Conservation (phyloP, 768 basidiomycete genomes). For the Lactarius indigo region DNA sequence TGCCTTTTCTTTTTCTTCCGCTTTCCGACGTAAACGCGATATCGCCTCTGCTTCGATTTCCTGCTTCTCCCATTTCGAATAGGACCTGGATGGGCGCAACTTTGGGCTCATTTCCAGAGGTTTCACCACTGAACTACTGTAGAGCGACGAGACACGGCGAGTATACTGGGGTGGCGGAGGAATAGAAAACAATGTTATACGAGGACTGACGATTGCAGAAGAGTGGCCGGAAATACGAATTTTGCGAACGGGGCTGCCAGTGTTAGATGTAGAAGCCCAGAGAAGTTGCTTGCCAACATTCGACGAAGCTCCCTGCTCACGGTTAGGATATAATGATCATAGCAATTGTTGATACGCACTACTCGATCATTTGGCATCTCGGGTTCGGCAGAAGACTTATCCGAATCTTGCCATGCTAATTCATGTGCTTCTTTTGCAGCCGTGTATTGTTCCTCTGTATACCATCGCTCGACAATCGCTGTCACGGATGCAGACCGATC, state of each 20-base stretch:
- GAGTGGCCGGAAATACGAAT: slow-evolving; percentile 46
- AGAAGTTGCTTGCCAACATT: slow-evolving; percentile 60
- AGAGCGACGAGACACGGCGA: slow-evolving; percentile 26
- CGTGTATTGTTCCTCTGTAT: slow-evolving; percentile 69
- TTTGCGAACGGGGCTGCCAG: slow-evolving; percentile 32
- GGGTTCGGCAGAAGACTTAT: slow-evolving; percentile 42
- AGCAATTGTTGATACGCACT: neutral
- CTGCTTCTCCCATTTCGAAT: slow-evolving; percentile 85
- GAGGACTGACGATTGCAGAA: slow-evolving; percentile 42
- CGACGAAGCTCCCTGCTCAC: slow-evolving; percentile 1
- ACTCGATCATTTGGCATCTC: slow-evolving; percentile 38
- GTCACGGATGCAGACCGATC: slow-evolving; percentile 65
- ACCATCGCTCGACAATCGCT: slow-evolving; percentile 76
- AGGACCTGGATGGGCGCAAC: slow-evolving; percentile 41
- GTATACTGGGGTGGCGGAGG: slow-evolving; percentile 32
- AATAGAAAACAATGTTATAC: slow-evolving; percentile 32
- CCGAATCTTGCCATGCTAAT: slow-evolving; percentile 64
- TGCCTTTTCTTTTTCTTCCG: slow-evolving; percentile 34
- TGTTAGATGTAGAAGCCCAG: slow-evolving; percentile 53
- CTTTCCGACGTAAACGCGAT: slow-evolving; percentile 59
- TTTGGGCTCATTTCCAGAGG: slow-evolving; percentile 55
- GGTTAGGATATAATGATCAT: slow-evolving; percentile 3
- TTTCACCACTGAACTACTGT: slow-evolving; percentile 30
- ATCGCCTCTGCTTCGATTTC: slow-evolving; percentile 79
- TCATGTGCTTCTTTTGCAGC: slow-evolving; percentile 57